Conservation (phyloP, 306 rosid genomes). For the Urtica urens region DNA sequence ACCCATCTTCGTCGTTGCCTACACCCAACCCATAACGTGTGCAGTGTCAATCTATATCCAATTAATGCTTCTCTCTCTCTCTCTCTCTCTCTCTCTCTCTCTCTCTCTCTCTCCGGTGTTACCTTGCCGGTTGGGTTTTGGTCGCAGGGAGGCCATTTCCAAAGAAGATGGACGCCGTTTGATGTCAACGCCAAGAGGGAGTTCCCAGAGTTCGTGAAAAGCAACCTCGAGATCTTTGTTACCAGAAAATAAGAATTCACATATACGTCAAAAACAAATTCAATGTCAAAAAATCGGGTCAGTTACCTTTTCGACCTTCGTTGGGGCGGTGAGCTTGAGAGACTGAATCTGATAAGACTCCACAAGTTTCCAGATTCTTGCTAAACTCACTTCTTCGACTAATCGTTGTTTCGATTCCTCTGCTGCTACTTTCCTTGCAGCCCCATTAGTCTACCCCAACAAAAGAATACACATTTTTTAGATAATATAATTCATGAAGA, state of each 20-base stretch:
- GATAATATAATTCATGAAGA: no score
- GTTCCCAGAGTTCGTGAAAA: constrained; percentile 69
- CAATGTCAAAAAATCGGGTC: not conserved
- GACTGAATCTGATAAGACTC: constrained; percentile 62
- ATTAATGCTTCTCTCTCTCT: no score
- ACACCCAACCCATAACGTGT: no score
- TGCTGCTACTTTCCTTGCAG: constrained; percentile 50
- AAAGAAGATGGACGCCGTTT: constrained; percentile 63
- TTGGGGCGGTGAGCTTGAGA: constrained; percentile 41
- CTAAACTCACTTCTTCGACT: constrained; percentile 58
- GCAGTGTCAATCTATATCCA: no score
- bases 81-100: no score
- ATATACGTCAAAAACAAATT: no score
- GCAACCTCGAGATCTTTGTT: constrained; percentile 68
- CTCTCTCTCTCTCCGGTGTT: no score
- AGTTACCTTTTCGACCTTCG: constrained; percentile 43
- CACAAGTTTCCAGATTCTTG: constrained; percentile 62
- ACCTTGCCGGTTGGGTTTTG: constrained; percentile 52
- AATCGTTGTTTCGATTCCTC: constrained; percentile 60
- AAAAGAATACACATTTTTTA: no score
- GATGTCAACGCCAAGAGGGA: constrained; percentile 76
- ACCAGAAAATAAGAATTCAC: constrained; percentile 16
- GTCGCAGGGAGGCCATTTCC: constrained; percentile 68
- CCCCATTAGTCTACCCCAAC: constrained; percentile 25
- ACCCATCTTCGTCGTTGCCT: constrained; percentile 62